phyloP scores from a whole-genome alignment of 1,139 yeast species.

The Suhomyces bribrorum region DNA sequence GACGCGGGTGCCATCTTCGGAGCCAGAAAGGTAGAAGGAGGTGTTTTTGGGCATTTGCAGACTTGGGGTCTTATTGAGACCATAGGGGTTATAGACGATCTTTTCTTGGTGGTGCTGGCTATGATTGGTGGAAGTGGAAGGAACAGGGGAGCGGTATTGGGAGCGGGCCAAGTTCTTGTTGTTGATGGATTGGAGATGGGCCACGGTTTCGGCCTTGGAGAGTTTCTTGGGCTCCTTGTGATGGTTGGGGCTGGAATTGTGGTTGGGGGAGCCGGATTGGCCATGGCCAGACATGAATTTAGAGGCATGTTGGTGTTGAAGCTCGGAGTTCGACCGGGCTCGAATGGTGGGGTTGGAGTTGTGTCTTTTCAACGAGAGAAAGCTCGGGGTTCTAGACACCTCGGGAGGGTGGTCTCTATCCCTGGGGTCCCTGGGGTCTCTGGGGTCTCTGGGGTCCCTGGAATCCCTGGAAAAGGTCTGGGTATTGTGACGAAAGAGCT shows the following conservation, averaged over 20 bases:
- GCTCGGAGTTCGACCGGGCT: slow-evolving; percentile 9
- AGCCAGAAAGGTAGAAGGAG: slow-evolving; percentile 44
- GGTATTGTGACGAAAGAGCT: slow-evolving; percentile 17
- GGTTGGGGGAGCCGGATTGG: slow-evolving; percentile 1
- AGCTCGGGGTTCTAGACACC: slow-evolving; percentile 28
- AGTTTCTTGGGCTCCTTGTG: slow-evolving; percentile 27
- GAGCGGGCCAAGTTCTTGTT: slow-evolving; percentile 29
- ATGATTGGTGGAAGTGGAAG: slow-evolving; percentile 1
- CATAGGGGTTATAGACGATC: slow-evolving; percentile 50
- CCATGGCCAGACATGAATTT: slow-evolving; percentile 9
- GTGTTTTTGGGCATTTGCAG: slow-evolving; percentile 41
- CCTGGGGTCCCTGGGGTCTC: not conserved
- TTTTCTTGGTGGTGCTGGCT: slow-evolving; percentile 28
- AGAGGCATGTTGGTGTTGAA: slow-evolving; percentile 8
- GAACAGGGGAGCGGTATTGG: slow-evolving; percentile 10
- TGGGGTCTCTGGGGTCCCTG: not conserved
- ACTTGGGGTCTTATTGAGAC: slow-evolving; percentile 39
- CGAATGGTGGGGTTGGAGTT: slow-evolving; percentile 21
- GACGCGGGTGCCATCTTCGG: slow-evolving; percentile 40
- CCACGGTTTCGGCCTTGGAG: slow-evolving; percentile 41
- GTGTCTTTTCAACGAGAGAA: slow-evolving; percentile 31
- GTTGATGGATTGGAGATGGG: slow-evolving; percentile 38
- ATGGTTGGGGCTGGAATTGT: not conserved
- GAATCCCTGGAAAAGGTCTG: not conserved
- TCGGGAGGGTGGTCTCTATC: not conserved